These are phyloP conservation scores for Hypomyces perniciosus DNA, from an alignment of 2,329 filamentous ascomycete species.

Conservation along the genomic window DNA sequence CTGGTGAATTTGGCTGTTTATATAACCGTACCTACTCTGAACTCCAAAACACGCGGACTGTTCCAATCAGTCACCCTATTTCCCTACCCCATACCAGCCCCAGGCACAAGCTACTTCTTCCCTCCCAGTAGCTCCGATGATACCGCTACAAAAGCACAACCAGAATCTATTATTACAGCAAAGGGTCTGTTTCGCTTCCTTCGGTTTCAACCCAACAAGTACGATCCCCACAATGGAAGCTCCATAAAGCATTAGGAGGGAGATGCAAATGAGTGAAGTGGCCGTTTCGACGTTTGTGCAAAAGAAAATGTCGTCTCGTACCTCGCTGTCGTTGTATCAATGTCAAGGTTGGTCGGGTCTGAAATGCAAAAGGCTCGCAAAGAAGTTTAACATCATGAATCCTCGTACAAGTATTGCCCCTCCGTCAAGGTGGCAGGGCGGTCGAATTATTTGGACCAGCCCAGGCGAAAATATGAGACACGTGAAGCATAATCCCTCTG, in stretches of 20 bases:
- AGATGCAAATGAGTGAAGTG: background rate
- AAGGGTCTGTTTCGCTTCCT: constrained; percentile 17
- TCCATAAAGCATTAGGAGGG: constrained; percentile 5
- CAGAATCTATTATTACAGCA: constrained; percentile 26
- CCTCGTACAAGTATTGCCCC: constrained; percentile 20
- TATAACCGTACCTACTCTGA: constrained; percentile 12
- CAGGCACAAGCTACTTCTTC: constrained; percentile 1
- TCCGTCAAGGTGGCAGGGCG: constrained; percentile 14
- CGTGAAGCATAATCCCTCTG: constrained; percentile 10
- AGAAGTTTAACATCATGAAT: constrained; percentile 20
- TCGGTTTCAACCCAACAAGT: constrained; percentile 10
- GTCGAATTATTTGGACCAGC: constrained; percentile 15
- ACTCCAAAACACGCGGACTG: constrained; percentile 11
- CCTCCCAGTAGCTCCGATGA: constrained; percentile 10
- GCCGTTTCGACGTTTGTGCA: constrained; percentile 12
- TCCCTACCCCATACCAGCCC: background rate
- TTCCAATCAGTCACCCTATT: constrained; percentile 7
- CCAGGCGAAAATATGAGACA: constrained; percentile 19
- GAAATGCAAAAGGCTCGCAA: constrained; percentile 6
- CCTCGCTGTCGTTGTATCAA: constrained; percentile 8
- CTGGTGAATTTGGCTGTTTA: constrained; percentile 2
- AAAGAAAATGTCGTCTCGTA: constrained; percentile 5
- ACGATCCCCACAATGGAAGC: constrained; percentile 13
- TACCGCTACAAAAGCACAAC: constrained; percentile 18
- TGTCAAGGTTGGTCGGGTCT: constrained; percentile 11